Evolutionary conservation across 139 green algal species (phyloP).

Genomic region (Asterochloris sp.): DNA sequence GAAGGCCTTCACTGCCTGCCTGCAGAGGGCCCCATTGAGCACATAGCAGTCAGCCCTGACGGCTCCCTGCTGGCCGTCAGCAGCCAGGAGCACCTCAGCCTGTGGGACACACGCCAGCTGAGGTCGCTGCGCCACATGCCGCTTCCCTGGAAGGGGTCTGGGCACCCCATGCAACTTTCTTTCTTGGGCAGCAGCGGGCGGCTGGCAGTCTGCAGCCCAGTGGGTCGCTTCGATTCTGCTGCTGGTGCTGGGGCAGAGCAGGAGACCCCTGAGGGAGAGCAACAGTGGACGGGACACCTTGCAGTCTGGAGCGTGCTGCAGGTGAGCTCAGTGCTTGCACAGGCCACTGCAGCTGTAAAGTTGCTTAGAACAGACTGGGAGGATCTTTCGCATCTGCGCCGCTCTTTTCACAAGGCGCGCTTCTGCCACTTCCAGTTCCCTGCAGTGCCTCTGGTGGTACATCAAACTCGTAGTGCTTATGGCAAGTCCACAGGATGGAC

Average conservation of each 20-base stretch:
- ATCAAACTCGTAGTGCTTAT: no score
- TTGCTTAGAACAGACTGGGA: no score
- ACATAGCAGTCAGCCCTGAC: slow-evolving; percentile 62
- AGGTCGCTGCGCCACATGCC: slow-evolving; percentile 47
- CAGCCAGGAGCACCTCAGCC: slow-evolving; percentile 33
- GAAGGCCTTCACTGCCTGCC: background rate
- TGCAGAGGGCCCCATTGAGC: slow-evolving; percentile 35
- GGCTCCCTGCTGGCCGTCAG: slow-evolving; percentile 69
- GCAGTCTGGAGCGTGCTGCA: slow-evolving; percentile 24
- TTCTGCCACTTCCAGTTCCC: no score
- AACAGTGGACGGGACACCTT: slow-evolving; percentile 33
- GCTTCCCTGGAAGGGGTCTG: background rate
- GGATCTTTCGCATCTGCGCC: no score
- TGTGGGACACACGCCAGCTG: slow-evolving; percentile 61
- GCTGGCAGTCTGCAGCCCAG: slow-evolving; percentile 29
- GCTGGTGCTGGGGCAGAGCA: slow-evolving; percentile 36
- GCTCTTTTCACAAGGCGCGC: no score
- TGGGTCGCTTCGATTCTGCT: background rate
- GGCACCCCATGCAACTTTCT: slow-evolving; percentile 21
- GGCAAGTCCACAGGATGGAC: no score
- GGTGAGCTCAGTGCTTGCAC: slow-evolving; percentile 17
- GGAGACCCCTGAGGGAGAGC: slow-evolving; percentile 21
- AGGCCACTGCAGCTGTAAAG: no score
- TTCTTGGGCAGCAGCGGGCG: slow-evolving; percentile 50
- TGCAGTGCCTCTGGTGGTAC: no score